These are phyloP conservation scores for Cutaneotrichosporon spelunceum DNA, from an alignment of 1,284 basidiomycete species.

Conservation along the genomic window DNA sequence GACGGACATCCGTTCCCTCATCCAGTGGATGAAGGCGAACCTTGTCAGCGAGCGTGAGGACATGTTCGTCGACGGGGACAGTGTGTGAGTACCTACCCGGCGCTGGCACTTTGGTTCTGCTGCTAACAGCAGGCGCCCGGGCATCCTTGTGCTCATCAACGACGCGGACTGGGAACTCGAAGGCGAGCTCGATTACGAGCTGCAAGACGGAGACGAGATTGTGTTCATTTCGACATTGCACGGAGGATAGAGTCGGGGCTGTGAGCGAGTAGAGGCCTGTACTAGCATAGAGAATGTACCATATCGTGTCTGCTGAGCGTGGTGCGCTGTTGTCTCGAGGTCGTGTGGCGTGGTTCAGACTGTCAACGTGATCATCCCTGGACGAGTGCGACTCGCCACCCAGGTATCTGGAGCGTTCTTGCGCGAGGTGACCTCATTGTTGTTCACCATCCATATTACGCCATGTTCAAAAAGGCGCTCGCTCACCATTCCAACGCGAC, in stretches of 20 bases:
- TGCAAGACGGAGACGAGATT: conserved; percentile 80
- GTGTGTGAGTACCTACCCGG: conserved; percentile 89
- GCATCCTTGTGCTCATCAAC: conserved; percentile 91
- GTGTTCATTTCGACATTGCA: conserved; percentile 96
- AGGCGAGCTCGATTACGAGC: conserved; percentile 81
- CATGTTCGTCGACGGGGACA: conserved; percentile 81
- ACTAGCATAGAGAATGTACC: conserved; percentile 1
- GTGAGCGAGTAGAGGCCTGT: background rate
- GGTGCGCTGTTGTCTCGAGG: background rate
- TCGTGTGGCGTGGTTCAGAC: background rate
- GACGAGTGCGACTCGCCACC: background rate
- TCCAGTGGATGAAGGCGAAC: conserved; percentile 73
- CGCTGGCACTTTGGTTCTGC: no score
- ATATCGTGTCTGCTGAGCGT: background rate
- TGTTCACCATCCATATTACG: background rate
- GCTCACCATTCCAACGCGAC: conserved; percentile 49
- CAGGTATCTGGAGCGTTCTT: background rate
- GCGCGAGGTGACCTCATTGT: conserved; percentile 1
- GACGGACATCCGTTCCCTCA: conserved; percentile 69
- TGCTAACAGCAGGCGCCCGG: conserved; percentile 68
- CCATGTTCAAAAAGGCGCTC: conserved; percentile 51
- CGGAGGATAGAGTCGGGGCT: conserved; percentile 62
- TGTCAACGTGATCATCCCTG: background rate
- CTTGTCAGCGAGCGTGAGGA: conserved; percentile 80
- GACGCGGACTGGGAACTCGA: conserved; percentile 98